phyloP scores from a whole-genome alignment of 768 basidiomycete genomes.

The Rhizopogon salebrosus region DNA sequence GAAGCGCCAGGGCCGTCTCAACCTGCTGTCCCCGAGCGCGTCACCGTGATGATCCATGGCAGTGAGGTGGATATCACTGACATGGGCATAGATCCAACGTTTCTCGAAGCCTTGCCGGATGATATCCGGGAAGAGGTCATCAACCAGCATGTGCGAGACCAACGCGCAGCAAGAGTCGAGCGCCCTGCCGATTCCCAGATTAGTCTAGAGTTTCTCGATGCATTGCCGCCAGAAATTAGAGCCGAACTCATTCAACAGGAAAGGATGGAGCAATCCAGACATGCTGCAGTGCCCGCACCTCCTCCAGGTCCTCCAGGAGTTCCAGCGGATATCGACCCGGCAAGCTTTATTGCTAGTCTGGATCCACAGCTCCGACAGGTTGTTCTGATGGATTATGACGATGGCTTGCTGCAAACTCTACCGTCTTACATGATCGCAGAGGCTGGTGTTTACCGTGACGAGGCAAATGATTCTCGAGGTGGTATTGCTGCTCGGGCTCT shows the following conservation, averaged over 20 bases:
- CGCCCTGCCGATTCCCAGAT: slow-evolving; percentile 82
- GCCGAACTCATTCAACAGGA: slow-evolving; percentile 98
- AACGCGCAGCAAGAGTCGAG: slow-evolving; percentile 70
- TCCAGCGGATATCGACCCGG: slow-evolving; percentile 77
- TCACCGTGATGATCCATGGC: slow-evolving; percentile 90
- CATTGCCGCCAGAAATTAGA: slow-evolving; percentile 91
- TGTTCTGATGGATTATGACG: slow-evolving; percentile 87
- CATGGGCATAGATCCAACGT: slow-evolving; percentile 96
- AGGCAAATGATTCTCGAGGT: slow-evolving; percentile 29
- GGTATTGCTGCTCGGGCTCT: slow-evolving; percentile 13
- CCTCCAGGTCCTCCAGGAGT: slow-evolving; percentile 31
- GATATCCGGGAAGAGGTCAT: slow-evolving; percentile 99
- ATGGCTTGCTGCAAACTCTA: slow-evolving; percentile 74
- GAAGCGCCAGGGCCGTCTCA: slow-evolving; percentile 28
- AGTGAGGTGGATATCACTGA: slow-evolving; percentile 95
- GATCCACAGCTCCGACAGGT: slow-evolving; percentile 86
- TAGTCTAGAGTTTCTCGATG: slow-evolving; percentile 92
- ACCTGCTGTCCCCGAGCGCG: slow-evolving; percentile 43
- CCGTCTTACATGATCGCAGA: slow-evolving; percentile 87
- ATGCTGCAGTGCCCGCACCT: slow-evolving; percentile 30
- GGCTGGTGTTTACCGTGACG: slow-evolving; percentile 68
- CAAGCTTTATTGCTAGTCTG: slow-evolving; percentile 87
- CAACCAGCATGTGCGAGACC: slow-evolving; percentile 94
- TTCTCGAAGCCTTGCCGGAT: slow-evolving; percentile 95
- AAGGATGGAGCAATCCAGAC: slow-evolving; percentile 72